Evolutionary conservation across 1,284 basidiomycete species (phyloP), one percentile per base, ranked within the genome.

Genomic region (Melampsora larici-populina): DNA sequence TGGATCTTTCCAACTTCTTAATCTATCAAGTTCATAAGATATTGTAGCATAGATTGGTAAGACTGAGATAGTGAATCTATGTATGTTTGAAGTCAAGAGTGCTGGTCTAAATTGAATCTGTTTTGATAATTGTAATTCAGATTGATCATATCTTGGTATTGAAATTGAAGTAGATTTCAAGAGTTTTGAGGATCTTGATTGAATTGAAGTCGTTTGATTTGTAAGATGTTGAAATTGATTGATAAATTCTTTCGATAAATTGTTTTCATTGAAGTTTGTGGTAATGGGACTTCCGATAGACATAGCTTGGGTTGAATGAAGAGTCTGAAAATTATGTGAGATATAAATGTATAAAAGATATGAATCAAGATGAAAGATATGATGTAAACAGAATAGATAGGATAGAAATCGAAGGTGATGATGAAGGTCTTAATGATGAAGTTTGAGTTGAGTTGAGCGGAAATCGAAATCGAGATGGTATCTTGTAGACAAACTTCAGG

Each of bases 1-100:
- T 6, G 74, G 74, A 15, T 77, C 65, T 33, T 65, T 24, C 74
- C 74, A 77, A 24, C 49, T 70, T 31, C 49, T 62, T 6, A 77
- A 24, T 17, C 74, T 65, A 43, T 29, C 62, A 2, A 77, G 40
- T 64, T 77, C 29, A 40, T 8, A 21, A 26, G 33, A 33, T 8
- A 36, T 36, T 15, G 63, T 40, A 1, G 21, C 26, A 21, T 40
- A 64, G 21, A 64, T 33, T 1, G 63, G 63, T 2, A 64, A 15
- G 9, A 64, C 63, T n/a, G 63, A 33, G 7, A 64, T 40, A 21
- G 31, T 33, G 33, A 64, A 31, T 31, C 63, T n/a, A 8, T 64
- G 29, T 9, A 64, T 36, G 31, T 64, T 64, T 26, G 63, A 29
- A 33, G 29, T 36, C 7, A 64, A 21, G 2, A 64, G 63, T 9